Evolutionary conservation across 805 yeast species (phyloP).

Genomic region (Saccharomycopsis fibuligera): DNA sequence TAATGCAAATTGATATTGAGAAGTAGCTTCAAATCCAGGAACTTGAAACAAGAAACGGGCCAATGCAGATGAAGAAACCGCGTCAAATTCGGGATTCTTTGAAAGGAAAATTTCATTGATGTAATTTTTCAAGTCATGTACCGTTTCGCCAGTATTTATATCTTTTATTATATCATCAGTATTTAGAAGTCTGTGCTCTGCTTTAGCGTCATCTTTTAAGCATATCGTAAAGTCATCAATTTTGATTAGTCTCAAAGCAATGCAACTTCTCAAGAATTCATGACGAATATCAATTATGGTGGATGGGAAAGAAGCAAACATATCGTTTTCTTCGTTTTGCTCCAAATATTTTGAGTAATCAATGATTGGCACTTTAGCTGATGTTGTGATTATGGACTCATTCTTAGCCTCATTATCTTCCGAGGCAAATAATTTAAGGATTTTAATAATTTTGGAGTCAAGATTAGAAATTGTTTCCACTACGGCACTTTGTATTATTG

Average conservation of each 20-base stretch:
- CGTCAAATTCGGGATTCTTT: conserved; percentile 41
- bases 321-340: conserved; percentile 36
- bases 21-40: conserved; percentile 38
- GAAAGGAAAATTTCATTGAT: conserved; percentile 30
- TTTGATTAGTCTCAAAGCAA: conserved; percentile 35
- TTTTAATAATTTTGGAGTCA: conserved; percentile 32
- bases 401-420: conserved; percentile 24
- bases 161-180: conserved; percentile 31
- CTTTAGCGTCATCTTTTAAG: conserved; percentile 34
- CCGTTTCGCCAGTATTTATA: conserved; percentile 29
- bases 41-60: conserved; percentile 43
- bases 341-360: conserved; percentile 31
- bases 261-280: conserved; percentile 42
- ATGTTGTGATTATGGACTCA: conserved; percentile 25
- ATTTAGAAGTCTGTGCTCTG: conserved; percentile 30
- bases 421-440: conserved; percentile 22
- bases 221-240: conserved; percentile 29
- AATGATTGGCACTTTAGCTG: conserved; percentile 28
- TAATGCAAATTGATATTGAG: conserved; percentile 40
- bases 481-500: conserved; percentile 11
- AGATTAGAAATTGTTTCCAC: conserved; percentile 25
- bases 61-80: conserved; percentile 49
- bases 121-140: conserved; percentile 27
- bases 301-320: conserved; percentile 46
- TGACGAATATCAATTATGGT: conserved; percentile 42